Evolutionary conservation across 345 rosid genomes (phyloP), one percentile per base, ranked within the genome.

Genomic region (Eucalyptus curtisii): DNA sequence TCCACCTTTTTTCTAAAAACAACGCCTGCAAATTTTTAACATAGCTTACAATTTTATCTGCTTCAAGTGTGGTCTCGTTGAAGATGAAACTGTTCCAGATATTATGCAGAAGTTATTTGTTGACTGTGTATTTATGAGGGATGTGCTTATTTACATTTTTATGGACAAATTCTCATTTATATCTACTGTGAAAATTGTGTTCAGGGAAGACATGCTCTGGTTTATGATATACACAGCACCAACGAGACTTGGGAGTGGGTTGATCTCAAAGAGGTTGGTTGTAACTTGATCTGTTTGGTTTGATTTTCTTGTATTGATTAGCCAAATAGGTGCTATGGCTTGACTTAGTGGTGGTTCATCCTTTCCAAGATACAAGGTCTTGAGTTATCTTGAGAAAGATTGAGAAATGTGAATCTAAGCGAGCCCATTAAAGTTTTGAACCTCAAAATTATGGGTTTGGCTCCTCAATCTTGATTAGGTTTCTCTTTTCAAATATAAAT

Each of bases 191-290:
- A 76, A 76, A 76, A 37, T 86, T 90, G 25, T 90, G 90, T 91
- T 31, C 95, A 98, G 99, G 99, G 95, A 42, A 92, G 96, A 42
- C 99, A 98, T 93, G 96, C 97, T 88, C 90, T 98, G 93, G 98
- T 96, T 88, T 98, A 98, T 94, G 99, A 97, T 91, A 93, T 94
- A 68, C 84, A 91, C 87, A 90, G 96, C 8, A 90, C 88, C 86
- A 94, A 92, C 88, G 98, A 95, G 91, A 95, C 99, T 17, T 96
- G 97, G 98, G 99, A 98, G 90, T 97, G 99, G 99, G 99, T 97
- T 88, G 94, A 98, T 91, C 96, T 98, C 53, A 96, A 96, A 91
- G 99, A 96, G 94, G 99, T 84, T 13, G 40, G 31, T 76, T n/a
- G n/a, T 80, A 30, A 24, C 87, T 84, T 57, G 49, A n/a, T 84